phyloP scores from a whole-genome alignment of 2,329 filamentous ascomycete genomes.

The Anthostomella pinea region DNA sequence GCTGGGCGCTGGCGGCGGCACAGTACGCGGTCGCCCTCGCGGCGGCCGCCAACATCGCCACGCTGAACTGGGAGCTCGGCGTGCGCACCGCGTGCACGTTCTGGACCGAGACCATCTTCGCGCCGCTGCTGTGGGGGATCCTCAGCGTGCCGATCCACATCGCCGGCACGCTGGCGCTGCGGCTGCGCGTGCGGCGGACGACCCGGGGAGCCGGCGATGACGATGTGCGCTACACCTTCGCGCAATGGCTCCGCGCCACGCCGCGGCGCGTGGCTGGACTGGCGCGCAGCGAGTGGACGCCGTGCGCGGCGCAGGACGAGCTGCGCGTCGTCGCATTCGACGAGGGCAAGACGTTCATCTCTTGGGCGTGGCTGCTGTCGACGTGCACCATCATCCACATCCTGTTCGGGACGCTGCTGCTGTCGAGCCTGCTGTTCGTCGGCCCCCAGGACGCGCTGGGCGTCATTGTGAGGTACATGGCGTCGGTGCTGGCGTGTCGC shows the following conservation, averaged over 20 bases:
- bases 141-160: slow-evolving; percentile 16
- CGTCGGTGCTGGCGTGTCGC: slow-evolving; percentile 22
- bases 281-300: slow-evolving; percentile 10
- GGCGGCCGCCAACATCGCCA: slow-evolving; percentile 12
- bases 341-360: slow-evolving; percentile 10
- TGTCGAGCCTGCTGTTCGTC: slow-evolving; percentile 27
- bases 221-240: background rate
- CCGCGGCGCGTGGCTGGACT: no score
- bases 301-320: slow-evolving; percentile 7
- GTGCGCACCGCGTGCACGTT: slow-evolving; percentile 15
- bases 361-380: slow-evolving; percentile 21
- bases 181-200: slow-evolving; percentile 13
- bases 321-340: slow-evolving; percentile 4
- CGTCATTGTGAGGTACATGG: slow-evolving; percentile 23
- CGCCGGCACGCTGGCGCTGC: slow-evolving; percentile 10
- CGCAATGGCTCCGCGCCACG: slow-evolving; percentile 9
- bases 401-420: slow-evolving; percentile 26
- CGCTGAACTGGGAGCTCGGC: slow-evolving; percentile 15
- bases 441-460: slow-evolving; percentile 20
- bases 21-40: slow-evolving; percentile 13
- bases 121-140: slow-evolving; percentile 12
- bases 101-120: slow-evolving; percentile 13
- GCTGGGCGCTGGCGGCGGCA: background rate
- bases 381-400: slow-evolving; percentile 22
- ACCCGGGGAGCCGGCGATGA: slow-evolving; percentile 1